Conservation (phyloP, 129 eudicot species). For the Flaveria bidentis region DNA sequence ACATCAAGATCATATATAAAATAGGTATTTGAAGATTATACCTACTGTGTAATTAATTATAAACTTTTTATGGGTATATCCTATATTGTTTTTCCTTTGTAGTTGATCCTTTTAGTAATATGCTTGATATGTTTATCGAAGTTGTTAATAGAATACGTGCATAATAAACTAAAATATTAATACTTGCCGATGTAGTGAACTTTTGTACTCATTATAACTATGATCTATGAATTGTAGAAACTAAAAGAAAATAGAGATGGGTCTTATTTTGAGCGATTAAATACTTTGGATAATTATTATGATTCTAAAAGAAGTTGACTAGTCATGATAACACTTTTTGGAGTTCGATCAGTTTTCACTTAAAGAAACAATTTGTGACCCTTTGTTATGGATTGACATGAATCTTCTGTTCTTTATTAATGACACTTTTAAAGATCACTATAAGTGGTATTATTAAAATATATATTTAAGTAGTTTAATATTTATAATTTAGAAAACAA, state of each 20-base stretch:
- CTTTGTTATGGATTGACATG: constrained; percentile 24
- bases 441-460: neutral
- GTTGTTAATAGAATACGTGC: neutral
- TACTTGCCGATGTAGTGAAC: too few species aligned
- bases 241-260: neutral
- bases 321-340: constrained; percentile 14
- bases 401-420: constrained; percentile 15
- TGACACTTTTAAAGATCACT: neutral
- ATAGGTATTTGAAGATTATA: too few species aligned
- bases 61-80: too few species aligned
- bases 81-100: too few species aligned
- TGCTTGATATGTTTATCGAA: too few species aligned
- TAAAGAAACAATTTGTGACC: constrained; percentile 13
- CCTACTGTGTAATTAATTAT: too few species aligned
- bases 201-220: neutral
- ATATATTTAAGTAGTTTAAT: neutral
- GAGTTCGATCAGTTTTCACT: constrained; percentile 10
- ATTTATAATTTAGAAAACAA: neutral
- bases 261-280: neutral
- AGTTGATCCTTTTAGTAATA: too few species aligned
- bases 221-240: neutral
- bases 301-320: constrained; percentile 11
- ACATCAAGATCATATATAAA: neutral
- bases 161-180: too few species aligned
- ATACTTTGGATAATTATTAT: constrained; percentile 7